Evolutionary conservation across 257 asterid genomes (phyloP).

Genomic region (Petrea volubilis): DNA sequence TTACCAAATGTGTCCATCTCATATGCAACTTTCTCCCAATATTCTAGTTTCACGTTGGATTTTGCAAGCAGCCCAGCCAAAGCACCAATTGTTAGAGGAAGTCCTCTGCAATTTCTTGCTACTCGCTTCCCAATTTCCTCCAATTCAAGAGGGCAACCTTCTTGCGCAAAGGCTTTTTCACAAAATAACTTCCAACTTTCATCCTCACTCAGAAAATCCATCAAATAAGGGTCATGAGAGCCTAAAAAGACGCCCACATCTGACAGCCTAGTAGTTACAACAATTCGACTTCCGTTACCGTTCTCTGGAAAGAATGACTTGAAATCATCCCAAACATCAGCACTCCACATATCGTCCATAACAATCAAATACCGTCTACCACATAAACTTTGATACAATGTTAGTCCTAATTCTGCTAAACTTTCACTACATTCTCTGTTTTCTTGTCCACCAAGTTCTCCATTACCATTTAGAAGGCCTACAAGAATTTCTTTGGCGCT

Average conservation of each 20-base stretch:
- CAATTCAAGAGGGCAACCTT: constrained; percentile 23
- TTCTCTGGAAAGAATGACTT: not conserved
- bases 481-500: not conserved
- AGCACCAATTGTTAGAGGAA: not conserved
- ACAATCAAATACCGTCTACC: not conserved
- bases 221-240: constrained; percentile 9
- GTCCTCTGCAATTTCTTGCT: not conserved
- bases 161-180: not conserved
- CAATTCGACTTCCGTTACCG: not conserved
- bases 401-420: not conserved
- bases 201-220: constrained; percentile 23
- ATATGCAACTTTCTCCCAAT: not conserved
- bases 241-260: constrained; percentile 18
- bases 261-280: constrained; percentile 18
- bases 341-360: constrained; percentile 5
- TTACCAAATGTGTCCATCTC: not conserved
- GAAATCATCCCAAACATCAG: not conserved
- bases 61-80: not conserved
- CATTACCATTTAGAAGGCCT: not conserved
- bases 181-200: constrained; percentile 29
- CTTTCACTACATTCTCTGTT: not conserved
- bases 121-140: not conserved
- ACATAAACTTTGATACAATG: not conserved
- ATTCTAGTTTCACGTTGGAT: not conserved
- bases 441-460: no score